Conservation (phyloP, 768 basidiomycete species). For the Tylopilus plumbeoviolaceoides region DNA sequence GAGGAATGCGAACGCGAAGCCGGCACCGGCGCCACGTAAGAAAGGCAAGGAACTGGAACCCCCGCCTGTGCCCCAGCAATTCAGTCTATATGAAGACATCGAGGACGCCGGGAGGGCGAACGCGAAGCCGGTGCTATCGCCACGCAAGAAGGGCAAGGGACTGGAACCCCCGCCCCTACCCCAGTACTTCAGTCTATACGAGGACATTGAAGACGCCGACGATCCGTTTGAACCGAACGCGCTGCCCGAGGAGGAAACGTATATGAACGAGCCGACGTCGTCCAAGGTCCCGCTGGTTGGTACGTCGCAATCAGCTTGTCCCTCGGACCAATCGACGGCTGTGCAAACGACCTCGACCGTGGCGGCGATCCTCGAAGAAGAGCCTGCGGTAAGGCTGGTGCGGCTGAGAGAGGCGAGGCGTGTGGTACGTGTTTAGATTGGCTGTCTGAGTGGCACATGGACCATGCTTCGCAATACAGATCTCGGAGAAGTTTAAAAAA, state of each 20-base stretch:
- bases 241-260: constrained; percentile 4
- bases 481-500: constrained; percentile 8
- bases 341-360: neutral
- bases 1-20: constrained; percentile 12
- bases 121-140: neutral
- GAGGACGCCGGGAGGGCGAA: constrained; percentile 18
- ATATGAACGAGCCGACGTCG: constrained; percentile 1
- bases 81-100: constrained; percentile 27
- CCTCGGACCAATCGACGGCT: neutral
- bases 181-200: constrained; percentile 19
- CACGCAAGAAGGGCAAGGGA: constrained; percentile 22
- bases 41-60: constrained; percentile 22
- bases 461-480: constrained; percentile 8
- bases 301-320: constrained; percentile 4
- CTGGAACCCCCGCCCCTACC: neutral
- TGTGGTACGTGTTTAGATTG: constrained; percentile 9
- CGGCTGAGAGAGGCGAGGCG: constrained; percentile 20
- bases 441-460: neutral
- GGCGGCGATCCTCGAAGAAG: constrained; percentile 7
- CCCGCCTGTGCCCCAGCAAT: neutral
- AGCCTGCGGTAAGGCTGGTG: constrained; percentile 7
- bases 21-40: constrained; percentile 5
- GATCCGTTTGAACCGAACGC: constrained; percentile 17
- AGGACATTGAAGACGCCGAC: constrained; percentile 28
- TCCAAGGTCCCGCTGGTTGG: constrained; percentile 7